phyloP scores from a whole-genome alignment of 495 filamentous ascomycete species.

The Xylaria curta region DNA sequence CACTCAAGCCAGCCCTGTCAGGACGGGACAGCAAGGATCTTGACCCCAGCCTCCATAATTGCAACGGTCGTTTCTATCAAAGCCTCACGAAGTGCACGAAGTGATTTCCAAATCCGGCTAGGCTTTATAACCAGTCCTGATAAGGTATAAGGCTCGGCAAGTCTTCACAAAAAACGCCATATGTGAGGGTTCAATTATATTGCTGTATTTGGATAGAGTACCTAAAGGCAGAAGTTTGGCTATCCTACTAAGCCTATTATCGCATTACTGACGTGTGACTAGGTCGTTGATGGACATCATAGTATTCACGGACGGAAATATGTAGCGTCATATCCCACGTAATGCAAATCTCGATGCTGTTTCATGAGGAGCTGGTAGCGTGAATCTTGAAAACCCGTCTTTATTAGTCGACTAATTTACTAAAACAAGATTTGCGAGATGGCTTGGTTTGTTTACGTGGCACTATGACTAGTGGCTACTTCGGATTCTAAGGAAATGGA shows the following conservation, averaged over 20 bases:
- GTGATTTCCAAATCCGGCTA: constrained; percentile 24
- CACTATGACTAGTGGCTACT: constrained; percentile 1
- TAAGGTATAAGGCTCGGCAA: constrained; percentile 12
- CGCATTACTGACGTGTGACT: background rate
- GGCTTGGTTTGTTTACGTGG: background rate
- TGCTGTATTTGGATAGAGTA: too few relatives aligned
- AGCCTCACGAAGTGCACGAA: constrained; percentile 13
- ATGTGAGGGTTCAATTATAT: too few relatives aligned
- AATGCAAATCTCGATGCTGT: constrained; percentile 1
- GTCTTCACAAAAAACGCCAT: background rate
- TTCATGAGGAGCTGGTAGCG: background rate
- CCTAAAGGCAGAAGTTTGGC: background rate
- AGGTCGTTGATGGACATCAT: background rate
- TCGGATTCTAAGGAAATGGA: background rate
- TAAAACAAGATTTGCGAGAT: background rate
- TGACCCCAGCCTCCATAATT: constrained; percentile 6
- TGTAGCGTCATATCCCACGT: background rate
- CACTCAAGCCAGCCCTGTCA: constrained; percentile 25
- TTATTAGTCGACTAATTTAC: background rate
- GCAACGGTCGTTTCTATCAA: constrained; percentile 20
- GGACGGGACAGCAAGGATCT: constrained; percentile 18
- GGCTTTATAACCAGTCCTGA: background rate
- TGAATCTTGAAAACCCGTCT: background rate
- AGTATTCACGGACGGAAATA: background rate
- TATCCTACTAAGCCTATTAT: background rate